phyloP scores from a whole-genome alignment of 192 early-diverging fungal species.

The Allomyces macrogynus region DNA sequence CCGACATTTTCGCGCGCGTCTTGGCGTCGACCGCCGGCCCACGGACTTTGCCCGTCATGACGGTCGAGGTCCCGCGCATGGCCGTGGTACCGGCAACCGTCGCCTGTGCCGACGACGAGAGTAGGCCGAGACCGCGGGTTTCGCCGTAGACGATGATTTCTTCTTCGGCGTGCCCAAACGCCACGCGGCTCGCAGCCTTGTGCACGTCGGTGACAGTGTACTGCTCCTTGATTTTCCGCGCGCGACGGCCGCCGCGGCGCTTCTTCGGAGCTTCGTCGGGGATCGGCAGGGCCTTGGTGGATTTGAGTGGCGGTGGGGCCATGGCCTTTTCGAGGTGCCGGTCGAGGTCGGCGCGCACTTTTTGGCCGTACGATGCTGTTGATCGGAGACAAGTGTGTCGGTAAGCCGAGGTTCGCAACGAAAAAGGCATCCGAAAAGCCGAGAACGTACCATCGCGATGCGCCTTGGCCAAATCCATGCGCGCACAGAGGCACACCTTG shows the following conservation, averaged over 20 bases:
- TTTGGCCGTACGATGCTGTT: constrained; percentile 35
- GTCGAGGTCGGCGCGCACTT: constrained; percentile 58
- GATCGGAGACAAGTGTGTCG: too few relatives aligned
- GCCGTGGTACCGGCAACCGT: too few relatives aligned
- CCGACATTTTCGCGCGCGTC: constrained; percentile 37
- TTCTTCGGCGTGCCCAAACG: constrained; percentile 78
- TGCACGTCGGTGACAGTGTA: constrained; percentile 68
- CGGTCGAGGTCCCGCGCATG: constrained; percentile 3
- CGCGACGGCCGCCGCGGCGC: constrained; percentile 66
- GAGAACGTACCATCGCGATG: constrained; percentile 40
- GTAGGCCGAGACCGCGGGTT: constrained; percentile 71
- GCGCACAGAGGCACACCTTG: constrained; percentile 38
- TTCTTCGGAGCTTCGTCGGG: constrained; percentile 82
- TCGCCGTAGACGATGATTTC: constrained; percentile 67
- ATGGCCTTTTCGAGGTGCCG: constrained; percentile 66
- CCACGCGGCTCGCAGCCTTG: constrained; percentile 73
- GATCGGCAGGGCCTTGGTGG: constrained; percentile 71
- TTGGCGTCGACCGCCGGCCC: constrained; percentile 44
- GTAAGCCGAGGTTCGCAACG: too few relatives aligned
- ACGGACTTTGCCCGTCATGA: constrained; percentile 56
- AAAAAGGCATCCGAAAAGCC: too few relatives aligned
- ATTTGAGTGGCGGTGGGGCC: constrained; percentile 68
- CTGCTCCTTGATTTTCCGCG: constrained; percentile 60
- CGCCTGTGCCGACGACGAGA: constrained; percentile 25
- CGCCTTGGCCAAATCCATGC: constrained; percentile 59